These are phyloP conservation scores for Immersiella caudata DNA, from an alignment of 495 filamentous ascomycete genomes.

Conservation along the genomic window DNA sequence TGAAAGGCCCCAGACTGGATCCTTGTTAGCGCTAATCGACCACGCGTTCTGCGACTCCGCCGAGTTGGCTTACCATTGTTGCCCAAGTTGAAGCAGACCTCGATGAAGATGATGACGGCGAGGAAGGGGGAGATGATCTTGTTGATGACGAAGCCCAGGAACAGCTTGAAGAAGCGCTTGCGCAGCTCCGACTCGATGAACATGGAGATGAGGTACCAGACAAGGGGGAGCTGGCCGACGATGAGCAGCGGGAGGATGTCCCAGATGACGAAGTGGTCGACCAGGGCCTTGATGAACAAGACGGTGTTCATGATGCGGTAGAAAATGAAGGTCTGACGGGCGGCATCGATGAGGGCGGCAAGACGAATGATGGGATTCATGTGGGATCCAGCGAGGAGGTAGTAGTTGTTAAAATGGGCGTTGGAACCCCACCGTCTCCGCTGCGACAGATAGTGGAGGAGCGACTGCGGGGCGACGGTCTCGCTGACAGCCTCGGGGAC, in stretches of 20 bases:
- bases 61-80: constrained; percentile 3
- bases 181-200: constrained; percentile 5
- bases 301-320: constrained; percentile 20
- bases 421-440: constrained; percentile 16
- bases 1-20: constrained; percentile 1
- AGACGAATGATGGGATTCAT: constrained; percentile 16
- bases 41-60: not conserved
- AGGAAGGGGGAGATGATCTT: constrained; percentile 14
- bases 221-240: constrained; percentile 8
- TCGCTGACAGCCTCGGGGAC: constrained; percentile 15
- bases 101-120: constrained; percentile 4
- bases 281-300: constrained; percentile 19
- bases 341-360: constrained; percentile 10
- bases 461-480: constrained; percentile 17
- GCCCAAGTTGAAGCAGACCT: constrained; percentile 1
- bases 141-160: constrained; percentile 14
- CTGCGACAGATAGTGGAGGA: constrained; percentile 18
- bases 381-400: not conserved
- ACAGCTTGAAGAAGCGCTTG: not conserved
- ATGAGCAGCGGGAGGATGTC: constrained; percentile 16
- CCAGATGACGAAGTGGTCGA: not conserved
- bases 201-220: constrained; percentile 8
- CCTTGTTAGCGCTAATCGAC: not conserved
- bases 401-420: constrained; percentile 19
- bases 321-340: constrained; percentile 3